Evolutionary conservation across 2,329 filamentous ascomycete genomes (phyloP).

Genomic region (Exophiala sp.): DNA sequence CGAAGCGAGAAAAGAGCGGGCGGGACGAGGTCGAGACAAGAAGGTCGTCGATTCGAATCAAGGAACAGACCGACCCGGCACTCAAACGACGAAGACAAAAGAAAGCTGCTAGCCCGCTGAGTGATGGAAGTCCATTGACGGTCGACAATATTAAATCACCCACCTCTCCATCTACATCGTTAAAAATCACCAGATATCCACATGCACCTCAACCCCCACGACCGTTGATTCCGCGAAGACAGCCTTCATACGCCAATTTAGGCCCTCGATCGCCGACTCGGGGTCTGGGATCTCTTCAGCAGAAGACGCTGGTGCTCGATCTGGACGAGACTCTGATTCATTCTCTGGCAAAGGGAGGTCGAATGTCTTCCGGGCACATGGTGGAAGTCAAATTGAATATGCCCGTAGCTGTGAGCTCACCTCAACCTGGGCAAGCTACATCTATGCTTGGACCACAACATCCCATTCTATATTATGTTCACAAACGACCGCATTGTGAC

Average conservation of each 20-base stretch:
- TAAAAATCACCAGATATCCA: slow-evolving; percentile 80
- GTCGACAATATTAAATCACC: slow-evolving; percentile 86
- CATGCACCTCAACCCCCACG: slow-evolving; percentile 84
- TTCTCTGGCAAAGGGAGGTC: slow-evolving; percentile 92
- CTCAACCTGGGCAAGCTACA: slow-evolving; percentile 32
- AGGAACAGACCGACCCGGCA: slow-evolving; percentile 34
- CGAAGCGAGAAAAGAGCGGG: slow-evolving; percentile 11
- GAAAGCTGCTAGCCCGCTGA: slow-evolving; percentile 27
- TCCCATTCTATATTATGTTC: slow-evolving; percentile 96
- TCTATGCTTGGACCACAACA: slow-evolving; percentile 74
- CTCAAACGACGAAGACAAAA: slow-evolving; percentile 54
- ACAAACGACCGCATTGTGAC: slow-evolving; percentile 95
- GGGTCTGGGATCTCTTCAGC: slow-evolving; percentile 42
- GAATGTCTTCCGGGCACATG: slow-evolving; percentile 97
- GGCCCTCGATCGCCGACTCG: slow-evolving; percentile 47
- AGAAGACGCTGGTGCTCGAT: slow-evolving; percentile 93
- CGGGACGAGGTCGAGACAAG: slow-evolving; percentile 21
- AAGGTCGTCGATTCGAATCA: slow-evolving; percentile 27
- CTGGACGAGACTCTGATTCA: slow-evolving; percentile 97
- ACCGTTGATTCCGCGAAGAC: slow-evolving; percentile 81
- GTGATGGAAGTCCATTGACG: slow-evolving; percentile 56
- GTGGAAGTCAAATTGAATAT: slow-evolving; percentile 90
- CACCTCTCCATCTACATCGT: slow-evolving; percentile 69
- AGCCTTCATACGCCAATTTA: slow-evolving; percentile 77
- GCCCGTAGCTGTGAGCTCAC: slow-evolving; percentile 56